Conservation (phyloP, 768 basidiomycete species). For the Macrolepiota dolichaula region DNA sequence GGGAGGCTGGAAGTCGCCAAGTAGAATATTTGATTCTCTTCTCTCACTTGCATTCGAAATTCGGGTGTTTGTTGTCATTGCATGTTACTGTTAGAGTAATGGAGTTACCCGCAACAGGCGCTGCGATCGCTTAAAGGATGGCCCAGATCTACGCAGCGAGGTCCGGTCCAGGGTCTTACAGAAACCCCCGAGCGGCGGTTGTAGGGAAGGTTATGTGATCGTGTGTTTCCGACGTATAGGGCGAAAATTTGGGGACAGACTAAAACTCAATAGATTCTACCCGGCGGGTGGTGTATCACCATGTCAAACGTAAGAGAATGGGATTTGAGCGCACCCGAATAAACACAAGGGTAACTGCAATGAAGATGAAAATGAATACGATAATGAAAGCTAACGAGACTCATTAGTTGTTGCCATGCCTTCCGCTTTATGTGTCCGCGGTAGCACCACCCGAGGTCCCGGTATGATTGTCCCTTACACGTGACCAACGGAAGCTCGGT, state of each 20-base stretch:
- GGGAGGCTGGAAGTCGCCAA: neutral
- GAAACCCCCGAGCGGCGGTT: too few relatives aligned
- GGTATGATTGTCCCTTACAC: neutral
- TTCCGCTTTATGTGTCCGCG: too few relatives aligned
- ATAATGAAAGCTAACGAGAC: neutral
- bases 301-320: neutral
- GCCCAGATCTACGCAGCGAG: too few relatives aligned
- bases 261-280: too few relatives aligned
- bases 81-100: too few relatives aligned
- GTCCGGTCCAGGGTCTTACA: too few relatives aligned
- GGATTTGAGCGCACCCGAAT: neutral
- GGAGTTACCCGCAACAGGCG: too few relatives aligned
- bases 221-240: too few relatives aligned
- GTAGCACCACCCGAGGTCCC: neutral
- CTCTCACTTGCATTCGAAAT: neutral
- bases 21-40: neutral
- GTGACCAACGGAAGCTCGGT: neutral
- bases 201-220: too few relatives aligned
- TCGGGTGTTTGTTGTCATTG: neutral
- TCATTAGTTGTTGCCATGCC: neutral
- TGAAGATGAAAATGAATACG: neutral
- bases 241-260: too few relatives aligned
- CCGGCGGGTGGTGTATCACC: neutral
- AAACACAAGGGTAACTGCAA: neutral
- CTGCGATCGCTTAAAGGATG: too few relatives aligned